Evolutionary conservation across 306 rosid species (phyloP).

Genomic region (Vigna nakashimae): DNA sequence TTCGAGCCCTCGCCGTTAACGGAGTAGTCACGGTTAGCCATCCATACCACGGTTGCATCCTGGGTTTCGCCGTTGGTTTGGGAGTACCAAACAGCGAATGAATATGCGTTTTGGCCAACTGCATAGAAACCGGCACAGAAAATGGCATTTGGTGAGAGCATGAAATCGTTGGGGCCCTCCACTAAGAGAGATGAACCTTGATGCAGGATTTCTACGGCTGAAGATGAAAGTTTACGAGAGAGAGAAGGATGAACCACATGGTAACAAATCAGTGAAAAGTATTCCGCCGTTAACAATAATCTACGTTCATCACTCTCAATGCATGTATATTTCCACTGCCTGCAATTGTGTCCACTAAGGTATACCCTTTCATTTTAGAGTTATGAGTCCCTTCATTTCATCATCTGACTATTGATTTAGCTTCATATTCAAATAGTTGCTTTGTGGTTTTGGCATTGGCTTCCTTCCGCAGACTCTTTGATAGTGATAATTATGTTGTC

Average conservation of each 20-base stretch:
- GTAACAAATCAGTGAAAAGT: background rate
- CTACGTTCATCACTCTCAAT: background rate
- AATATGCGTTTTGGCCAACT: constrained; percentile 60
- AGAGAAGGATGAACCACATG: constrained; percentile 23
- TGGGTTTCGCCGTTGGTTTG: constrained; percentile 19
- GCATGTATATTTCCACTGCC: no score
- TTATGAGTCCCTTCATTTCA: background rate
- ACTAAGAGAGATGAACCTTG: constrained; percentile 52
- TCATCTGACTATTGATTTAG: background rate
- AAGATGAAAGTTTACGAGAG: constrained; percentile 20
- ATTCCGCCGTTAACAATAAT: background rate
- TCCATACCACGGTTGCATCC: constrained; percentile 56
- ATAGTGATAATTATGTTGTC: background rate
- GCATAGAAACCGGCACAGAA: constrained; percentile 61
- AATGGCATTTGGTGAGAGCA: constrained; percentile 44
- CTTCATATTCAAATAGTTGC: constrained; percentile 5
- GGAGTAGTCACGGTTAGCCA: constrained; percentile 55
- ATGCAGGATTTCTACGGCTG: constrained; percentile 3
- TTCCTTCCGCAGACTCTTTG: background rate
- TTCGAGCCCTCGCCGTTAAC: constrained; percentile 61
- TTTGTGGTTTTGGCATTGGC: background rate
- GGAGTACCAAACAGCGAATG: constrained; percentile 65
- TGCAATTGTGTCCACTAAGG: background rate
- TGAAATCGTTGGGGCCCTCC: constrained; percentile 46
- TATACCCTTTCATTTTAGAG: no score